Percentiles rank a stretch among this genome's conserved stretches.
Evolutionary conservation across 2,329 filamentous ascomycete genomes (phyloP).

Genomic region (Harringtonia aguacate): DNA sequence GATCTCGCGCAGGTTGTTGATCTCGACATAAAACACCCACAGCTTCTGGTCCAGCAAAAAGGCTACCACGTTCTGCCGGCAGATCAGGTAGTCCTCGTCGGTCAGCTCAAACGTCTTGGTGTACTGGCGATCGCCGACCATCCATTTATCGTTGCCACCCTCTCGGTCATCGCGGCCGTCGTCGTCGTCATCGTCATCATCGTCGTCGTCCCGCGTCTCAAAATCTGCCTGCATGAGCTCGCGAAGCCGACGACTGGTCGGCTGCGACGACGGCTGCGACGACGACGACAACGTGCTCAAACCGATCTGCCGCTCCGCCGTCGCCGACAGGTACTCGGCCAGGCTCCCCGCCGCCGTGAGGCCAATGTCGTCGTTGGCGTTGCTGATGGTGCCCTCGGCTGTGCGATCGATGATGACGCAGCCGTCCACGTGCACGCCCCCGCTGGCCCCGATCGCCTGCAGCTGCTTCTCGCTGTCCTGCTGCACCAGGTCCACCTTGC

Average conservation of each 20-base stretch:
- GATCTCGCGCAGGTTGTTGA: slow-evolving; percentile 1
- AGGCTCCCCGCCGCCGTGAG: background rate
- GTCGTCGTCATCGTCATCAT: background rate
- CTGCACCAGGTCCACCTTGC: background rate
- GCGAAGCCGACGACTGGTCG: background rate
- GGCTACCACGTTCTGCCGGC: background rate
- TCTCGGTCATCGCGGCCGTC: too few species aligned
- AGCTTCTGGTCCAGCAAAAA: slow-evolving; percentile 4
- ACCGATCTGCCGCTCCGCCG: background rate
- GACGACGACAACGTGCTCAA: background rate
- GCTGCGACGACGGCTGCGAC: too few species aligned
- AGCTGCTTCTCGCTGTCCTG: slow-evolving; percentile 2
- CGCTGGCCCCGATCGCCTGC: background rate
- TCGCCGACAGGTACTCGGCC: background rate
- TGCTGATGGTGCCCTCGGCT: background rate
- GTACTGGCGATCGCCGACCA: too few species aligned
- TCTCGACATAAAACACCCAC: slow-evolving; percentile 1
- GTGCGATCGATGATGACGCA: slow-evolving; percentile 3
- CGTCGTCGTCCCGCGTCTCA: background rate
- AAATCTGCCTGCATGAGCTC: slow-evolving; percentile 1
- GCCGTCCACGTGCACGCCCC: background rate
- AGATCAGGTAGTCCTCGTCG: slow-evolving; percentile 4
- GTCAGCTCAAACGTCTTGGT: background rate
- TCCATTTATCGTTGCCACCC: too few species aligned
- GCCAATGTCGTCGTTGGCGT: slow-evolving; percentile 1